Percentiles rank a stretch among this genome's conserved stretches.
Conservation (phyloP, 2,329 filamentous ascomycete genomes). For the Phoma sp. region DNA sequence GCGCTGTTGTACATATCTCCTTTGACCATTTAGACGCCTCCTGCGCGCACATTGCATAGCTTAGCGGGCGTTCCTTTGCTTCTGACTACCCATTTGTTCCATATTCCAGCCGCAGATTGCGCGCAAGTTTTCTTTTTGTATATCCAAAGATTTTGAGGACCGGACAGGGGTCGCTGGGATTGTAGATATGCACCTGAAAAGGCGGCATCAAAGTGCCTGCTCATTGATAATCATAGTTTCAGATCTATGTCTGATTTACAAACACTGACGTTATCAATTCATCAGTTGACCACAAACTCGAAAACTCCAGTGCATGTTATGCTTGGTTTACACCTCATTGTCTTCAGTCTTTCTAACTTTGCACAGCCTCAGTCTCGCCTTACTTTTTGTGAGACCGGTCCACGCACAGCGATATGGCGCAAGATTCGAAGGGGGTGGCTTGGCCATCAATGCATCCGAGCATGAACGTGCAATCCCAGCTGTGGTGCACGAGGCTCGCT, state of each 20-base stretch:
- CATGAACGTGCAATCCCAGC: slow-evolving; percentile 17
- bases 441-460: slow-evolving; percentile 16
- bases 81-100: slow-evolving; percentile 20
- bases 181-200: slow-evolving; percentile 4
- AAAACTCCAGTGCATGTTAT: neutral
- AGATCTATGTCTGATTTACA: slow-evolving; percentile 3
- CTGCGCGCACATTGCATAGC: slow-evolving; percentile 34
- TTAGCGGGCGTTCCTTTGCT: slow-evolving; percentile 43
- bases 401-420: slow-evolving; percentile 7
- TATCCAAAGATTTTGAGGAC: slow-evolving; percentile 13
- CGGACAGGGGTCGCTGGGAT: slow-evolving; percentile 4
- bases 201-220: slow-evolving; percentile 12
- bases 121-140: slow-evolving; percentile 9
- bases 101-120: slow-evolving; percentile 15
- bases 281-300: neutral
- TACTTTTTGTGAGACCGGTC: slow-evolving; percentile 1
- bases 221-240: slow-evolving; percentile 14
- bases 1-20: slow-evolving; percentile 34
- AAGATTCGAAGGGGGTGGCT: slow-evolving; percentile 16
- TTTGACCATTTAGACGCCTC: slow-evolving; percentile 19
- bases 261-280: neutral
- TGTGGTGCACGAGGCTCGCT: slow-evolving; percentile 12
- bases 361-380: slow-evolving; percentile 9
- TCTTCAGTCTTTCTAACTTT: neutral
- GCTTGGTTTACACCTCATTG: neutral